Evolutionary conservation across 2,329 filamentous ascomycete genomes (phyloP).

Genomic region (Ustulina deusta): DNA sequence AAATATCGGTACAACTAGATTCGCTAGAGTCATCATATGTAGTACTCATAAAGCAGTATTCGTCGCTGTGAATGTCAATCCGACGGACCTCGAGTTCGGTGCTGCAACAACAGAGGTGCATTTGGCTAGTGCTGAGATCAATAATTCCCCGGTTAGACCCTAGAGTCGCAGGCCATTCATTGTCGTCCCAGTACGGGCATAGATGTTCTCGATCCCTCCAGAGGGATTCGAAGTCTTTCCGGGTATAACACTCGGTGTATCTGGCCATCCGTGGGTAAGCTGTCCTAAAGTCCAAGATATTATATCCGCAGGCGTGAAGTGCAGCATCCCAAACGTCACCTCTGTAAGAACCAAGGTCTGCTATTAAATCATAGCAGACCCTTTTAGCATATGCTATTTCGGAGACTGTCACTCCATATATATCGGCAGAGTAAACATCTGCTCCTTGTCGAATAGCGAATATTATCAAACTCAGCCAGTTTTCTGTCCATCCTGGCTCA

Average conservation of each 20-base stretch:
- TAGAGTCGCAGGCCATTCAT: not conserved
- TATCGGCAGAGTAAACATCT: slow-evolving; percentile 9
- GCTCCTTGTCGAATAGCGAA: not conserved
- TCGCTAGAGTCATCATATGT: too few relatives aligned
- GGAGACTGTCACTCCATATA: not conserved
- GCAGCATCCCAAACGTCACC: slow-evolving; percentile 27
- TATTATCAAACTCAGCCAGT: not conserved
- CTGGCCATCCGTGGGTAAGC: not conserved
- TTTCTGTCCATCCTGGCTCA: not conserved
- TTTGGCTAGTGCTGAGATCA: not conserved
- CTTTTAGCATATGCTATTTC: slow-evolving; percentile 22
- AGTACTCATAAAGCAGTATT: too few relatives aligned
- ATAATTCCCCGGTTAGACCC: not conserved
- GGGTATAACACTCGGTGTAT: not conserved
- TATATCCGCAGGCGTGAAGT: slow-evolving; percentile 10
- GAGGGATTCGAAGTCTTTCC: not conserved
- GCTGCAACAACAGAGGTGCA: too few relatives aligned
- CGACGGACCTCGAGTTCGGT: too few relatives aligned
- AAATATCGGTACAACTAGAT: too few relatives aligned
- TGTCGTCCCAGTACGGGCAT: not conserved
- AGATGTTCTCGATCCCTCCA: not conserved
- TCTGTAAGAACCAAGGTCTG: slow-evolving; percentile 16
- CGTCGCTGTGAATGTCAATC: too few relatives aligned
- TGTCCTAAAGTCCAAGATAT: slow-evolving; percentile 11
- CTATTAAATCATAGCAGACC: too few relatives aligned